Evolutionary conservation across 306 rosid genomes (phyloP), one percentile per base, ranked within the genome.

Genomic region (Urtica urens): DNA sequence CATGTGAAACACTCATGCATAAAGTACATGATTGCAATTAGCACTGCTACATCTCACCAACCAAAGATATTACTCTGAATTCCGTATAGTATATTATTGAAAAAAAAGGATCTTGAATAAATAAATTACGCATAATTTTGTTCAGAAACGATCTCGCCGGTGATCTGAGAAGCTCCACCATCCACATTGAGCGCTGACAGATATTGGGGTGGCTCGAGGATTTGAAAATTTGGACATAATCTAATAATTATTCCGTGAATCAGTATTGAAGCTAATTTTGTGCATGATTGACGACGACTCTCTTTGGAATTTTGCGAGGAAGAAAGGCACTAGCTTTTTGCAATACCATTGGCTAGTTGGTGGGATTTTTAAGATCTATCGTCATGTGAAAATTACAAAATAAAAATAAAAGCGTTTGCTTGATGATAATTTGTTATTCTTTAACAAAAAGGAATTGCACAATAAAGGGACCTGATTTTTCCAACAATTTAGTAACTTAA

Each of bases 21-120:
- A 62, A 49, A 72, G 33, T 54, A 38, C 4, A 27, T 51, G 54
- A n/a, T n/a, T 20, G 44, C 23, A 31, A n/a, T 33, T 52, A 51
- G 4, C 34, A 39, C 14, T 38, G 14, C n/a, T 24, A 16, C 45
- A 68, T 72, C 66, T 62, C 57, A 66, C 74, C 74, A 1, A 59
- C 43, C 35, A 11, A 33, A 21, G 42, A 27, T 39, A 25, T 34
- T n/a, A 28, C 19, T 26, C 23, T 35, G 20, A 48, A 37, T 28
- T 10, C 33, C 49, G 41, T 44, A 28, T 28, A 28, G n/a, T 20
- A 41, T 47, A 59, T 49, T 56, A 37, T 25, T 49, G 22, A 49
- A 26, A 23, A 20, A 20, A 38, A 38, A 37, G 13, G 12, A 19
- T 35, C 38, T 49, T 37, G 19, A 57, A n/a, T n/a, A 11, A 16